phyloP scores from a whole-genome alignment of 2,329 filamentous ascomycete species.

The Lasiodiplodia citricola region DNA sequence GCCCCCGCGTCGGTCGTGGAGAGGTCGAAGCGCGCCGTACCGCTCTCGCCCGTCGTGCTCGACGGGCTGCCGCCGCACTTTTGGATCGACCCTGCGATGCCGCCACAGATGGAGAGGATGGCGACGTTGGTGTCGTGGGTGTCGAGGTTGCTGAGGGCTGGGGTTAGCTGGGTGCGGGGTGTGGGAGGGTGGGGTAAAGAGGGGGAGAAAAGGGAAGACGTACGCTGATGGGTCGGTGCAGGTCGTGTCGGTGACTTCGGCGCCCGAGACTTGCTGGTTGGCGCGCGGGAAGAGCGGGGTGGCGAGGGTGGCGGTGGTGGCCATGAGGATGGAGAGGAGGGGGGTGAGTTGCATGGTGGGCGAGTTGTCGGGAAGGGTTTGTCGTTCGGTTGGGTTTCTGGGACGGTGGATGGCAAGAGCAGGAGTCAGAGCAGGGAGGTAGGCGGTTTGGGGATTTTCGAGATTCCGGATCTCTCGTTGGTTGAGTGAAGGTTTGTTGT shows the following conservation, averaged over 20 bases:
- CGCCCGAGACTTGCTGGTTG: conserved; percentile 32
- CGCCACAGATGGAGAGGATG: conserved; percentile 57
- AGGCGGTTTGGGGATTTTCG: neutral
- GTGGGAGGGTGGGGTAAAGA: too few species aligned
- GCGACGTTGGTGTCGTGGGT: conserved; percentile 44
- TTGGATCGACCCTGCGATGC: conserved; percentile 53
- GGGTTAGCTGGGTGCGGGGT: neutral
- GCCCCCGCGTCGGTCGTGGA: conserved; percentile 46
- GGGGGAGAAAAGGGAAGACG: conserved; percentile 29
- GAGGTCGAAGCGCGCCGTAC: conserved; percentile 57
- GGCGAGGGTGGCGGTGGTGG: conserved; percentile 5
- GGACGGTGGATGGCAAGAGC: neutral
- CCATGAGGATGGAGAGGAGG: conserved; percentile 3
- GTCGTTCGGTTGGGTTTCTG: neutral
- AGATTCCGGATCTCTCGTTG: neutral
- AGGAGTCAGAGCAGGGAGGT: too few species aligned
- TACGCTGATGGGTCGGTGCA: conserved; percentile 40
- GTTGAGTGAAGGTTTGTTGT: neutral
- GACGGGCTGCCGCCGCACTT: conserved; percentile 54
- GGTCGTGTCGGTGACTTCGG: conserved; percentile 40
- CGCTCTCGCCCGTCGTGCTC: conserved; percentile 53
- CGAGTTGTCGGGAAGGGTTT: neutral
- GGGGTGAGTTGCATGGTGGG: conserved; percentile 9
- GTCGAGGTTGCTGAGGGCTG: conserved; percentile 29
- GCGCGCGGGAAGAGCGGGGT: conserved; percentile 22